Evolutionary conservation across 306 rosid species (phyloP).

Genomic region (Pueraria montana): DNA sequence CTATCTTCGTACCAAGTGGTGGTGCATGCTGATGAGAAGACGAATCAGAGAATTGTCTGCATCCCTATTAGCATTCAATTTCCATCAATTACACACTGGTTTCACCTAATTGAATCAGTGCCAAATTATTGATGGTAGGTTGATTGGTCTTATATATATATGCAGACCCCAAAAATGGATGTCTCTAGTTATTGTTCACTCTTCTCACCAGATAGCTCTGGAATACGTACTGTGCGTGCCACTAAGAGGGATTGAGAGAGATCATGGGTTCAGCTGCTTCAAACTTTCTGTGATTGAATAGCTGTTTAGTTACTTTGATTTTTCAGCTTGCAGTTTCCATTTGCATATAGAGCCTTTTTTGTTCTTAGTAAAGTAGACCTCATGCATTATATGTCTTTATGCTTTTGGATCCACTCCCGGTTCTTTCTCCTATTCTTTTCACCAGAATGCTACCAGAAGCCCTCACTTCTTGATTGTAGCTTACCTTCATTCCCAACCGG

Average conservation of each 20-base stretch:
- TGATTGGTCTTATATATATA: conserved; percentile 49
- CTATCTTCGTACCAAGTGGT: conserved; percentile 32
- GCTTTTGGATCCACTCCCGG: conserved; percentile 41
- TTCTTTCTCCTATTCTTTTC: conserved; percentile 46
- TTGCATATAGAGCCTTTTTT: conserved; percentile 40
- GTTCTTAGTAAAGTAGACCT: conserved; percentile 41
- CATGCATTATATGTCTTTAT: conserved; percentile 43
- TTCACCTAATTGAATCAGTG: conserved; percentile 42
- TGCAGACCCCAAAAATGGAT: conserved; percentile 52
- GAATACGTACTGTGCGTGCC: conserved; percentile 46
- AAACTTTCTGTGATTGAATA: conserved; percentile 50
- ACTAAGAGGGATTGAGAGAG: conserved; percentile 29
- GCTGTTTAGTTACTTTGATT: conserved; percentile 49
- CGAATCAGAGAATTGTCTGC: conserved; percentile 54
- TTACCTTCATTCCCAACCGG: conserved; percentile 49
- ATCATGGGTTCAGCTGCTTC: conserved; percentile 43
- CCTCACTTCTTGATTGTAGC: conserved; percentile 41
- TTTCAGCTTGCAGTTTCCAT: conserved; percentile 49
- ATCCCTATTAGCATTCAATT: conserved; percentile 47
- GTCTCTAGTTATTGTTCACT: conserved; percentile 37
- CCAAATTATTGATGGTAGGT: conserved; percentile 39
- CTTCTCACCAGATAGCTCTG: conserved; percentile 31
- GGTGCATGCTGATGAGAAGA: conserved; percentile 42
- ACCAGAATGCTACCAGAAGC: conserved; percentile 33
- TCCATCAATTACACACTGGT: conserved; percentile 25